Evolutionary conservation across 768 basidiomycete genomes (phyloP).

Genomic region (Hypsizygus marmoreus): DNA sequence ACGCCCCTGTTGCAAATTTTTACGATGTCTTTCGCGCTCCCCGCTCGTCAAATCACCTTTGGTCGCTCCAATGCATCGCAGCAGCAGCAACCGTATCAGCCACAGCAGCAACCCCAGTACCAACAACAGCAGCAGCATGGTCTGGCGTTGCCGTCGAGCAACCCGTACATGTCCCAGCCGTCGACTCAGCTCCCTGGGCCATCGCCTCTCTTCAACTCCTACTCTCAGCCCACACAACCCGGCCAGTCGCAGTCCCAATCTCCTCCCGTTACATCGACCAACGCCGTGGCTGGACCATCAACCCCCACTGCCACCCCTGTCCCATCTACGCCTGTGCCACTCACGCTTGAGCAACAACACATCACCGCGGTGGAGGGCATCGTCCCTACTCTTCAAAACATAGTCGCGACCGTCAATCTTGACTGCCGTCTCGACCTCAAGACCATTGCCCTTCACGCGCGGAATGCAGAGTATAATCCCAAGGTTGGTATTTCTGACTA

Average conservation of each 20-base stretch:
- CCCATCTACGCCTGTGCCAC: slow-evolving; percentile 68
- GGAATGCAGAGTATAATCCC: slow-evolving; percentile 99
- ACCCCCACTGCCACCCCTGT: slow-evolving; percentile 52
- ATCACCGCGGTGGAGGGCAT: slow-evolving; percentile 98
- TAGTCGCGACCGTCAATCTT: slow-evolving; percentile 97
- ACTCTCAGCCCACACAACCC: slow-evolving; percentile 38
- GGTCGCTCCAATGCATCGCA: slow-evolving; percentile 57
- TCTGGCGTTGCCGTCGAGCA: slow-evolving; percentile 62
- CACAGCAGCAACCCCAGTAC: slow-evolving; percentile 42
- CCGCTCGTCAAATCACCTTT: slow-evolving; percentile 79
- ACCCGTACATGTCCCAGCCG: slow-evolving; percentile 42
- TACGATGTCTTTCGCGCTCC: slow-evolving; percentile 64
- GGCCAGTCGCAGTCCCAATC: slow-evolving; percentile 31
- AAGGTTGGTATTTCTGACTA: slow-evolving; percentile 85
- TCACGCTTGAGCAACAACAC: slow-evolving; percentile 89
- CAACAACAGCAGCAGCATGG: slow-evolving; percentile 48
- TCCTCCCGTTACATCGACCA: slow-evolving; percentile 29
- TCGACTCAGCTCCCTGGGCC: slow-evolving; percentile 48
- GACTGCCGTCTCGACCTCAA: slow-evolving; percentile 97
- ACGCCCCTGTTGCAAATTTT: slow-evolving; percentile 35
- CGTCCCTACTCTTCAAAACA: slow-evolving; percentile 99
- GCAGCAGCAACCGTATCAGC: slow-evolving; percentile 41
- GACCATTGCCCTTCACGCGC: slow-evolving; percentile 96
- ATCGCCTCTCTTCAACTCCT: slow-evolving; percentile 61
- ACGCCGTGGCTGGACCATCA: slow-evolving; percentile 59